Percentiles rank a stretch among this genome's conserved stretches.
These are phyloP conservation scores for Penicillium arizonense DNA, from an alignment of 495 filamentous ascomycete species.

Conservation along the genomic window DNA sequence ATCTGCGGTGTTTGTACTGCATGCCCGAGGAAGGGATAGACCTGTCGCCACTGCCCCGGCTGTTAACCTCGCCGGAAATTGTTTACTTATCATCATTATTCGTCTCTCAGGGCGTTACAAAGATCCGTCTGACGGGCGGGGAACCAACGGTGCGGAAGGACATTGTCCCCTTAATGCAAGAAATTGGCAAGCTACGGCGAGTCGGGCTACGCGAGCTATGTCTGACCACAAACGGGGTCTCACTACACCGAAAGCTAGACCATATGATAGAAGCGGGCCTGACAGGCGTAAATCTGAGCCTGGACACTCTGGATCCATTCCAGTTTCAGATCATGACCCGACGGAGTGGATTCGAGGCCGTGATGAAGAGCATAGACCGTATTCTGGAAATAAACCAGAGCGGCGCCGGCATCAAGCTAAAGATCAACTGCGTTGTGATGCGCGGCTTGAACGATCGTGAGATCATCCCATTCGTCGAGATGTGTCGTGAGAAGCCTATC, in stretches of 20 bases:
- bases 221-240: constrained; percentile 90
- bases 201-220: constrained; percentile 84
- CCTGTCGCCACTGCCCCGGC: constrained; percentile 70
- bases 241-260: constrained; percentile 85
- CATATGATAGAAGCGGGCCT: constrained; percentile 90
- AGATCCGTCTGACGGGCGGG: constrained; percentile 92
- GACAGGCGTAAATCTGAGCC: constrained; percentile 87
- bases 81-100: constrained; percentile 82
- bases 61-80: constrained; percentile 92
- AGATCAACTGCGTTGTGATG: constrained; percentile 98
- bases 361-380: constrained; percentile 82
- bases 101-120: constrained; percentile 89
- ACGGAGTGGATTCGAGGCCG: constrained; percentile 81
- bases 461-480: constrained; percentile 86
- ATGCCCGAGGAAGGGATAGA: constrained; percentile 95
- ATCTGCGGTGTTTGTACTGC: constrained; percentile 86
- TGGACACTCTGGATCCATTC: constrained; percentile 92
- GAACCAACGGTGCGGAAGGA: constrained; percentile 92
- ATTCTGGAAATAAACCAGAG: constrained; percentile 83
- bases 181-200: constrained; percentile 72
- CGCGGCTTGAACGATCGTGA: constrained; percentile 88
- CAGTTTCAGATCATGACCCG: constrained; percentile 97
- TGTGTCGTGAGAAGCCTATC: constrained; percentile 81
- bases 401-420: constrained; percentile 82
- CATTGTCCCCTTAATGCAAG: constrained; percentile 84